Evolutionary conservation across 2,329 filamentous ascomycete species (phyloP), one percentile per base, ranked within the genome.

Genomic region (Venturia aucupariae): DNA sequence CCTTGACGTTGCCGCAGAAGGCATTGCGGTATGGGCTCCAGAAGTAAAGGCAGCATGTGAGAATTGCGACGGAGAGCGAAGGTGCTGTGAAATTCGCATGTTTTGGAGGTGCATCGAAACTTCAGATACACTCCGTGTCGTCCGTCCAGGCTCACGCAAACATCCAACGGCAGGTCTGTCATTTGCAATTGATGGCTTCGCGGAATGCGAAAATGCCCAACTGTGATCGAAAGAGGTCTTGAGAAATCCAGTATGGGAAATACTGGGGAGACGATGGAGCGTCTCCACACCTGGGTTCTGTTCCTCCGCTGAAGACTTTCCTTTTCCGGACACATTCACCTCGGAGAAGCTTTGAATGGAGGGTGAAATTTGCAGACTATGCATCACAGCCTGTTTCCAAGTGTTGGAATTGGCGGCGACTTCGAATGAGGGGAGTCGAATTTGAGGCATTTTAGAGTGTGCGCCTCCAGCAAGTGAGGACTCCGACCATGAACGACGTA

Each of bases 1-100:
- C 19, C 54, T 22, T 13, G 57, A 27, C 4, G 48, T 24, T 19
- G 41, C 41, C 13, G 38, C 39, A 35, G 57, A 64, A n/a, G 63
- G 42, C 42, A 38, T 27, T 24, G 39, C 13, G 8, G 54, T 24
- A 13, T 48, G 15, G 15, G 24, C 24, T 17, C n/a, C 30, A 15
- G 38, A 44, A 15, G 57, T 8, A 39, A 64, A 48, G 19, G 57
- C n/a, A 22, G 41, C 27, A 24, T 74, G 70, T 71, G 76, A 78
- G 3, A 75, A 72, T 15, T 74, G 69, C 3, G 77, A 79, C 19
- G 73, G 73, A 7, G 75, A 78, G 7, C 78, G 76, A 17, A 80
- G 69, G 68, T 78, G 77, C 61, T 77, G 74, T 2, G 76, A 78
- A 35, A 80, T 79, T 15, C 75, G 72, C 77, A 79, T 79, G 39